Percentiles rank a stretch among this genome's conserved stretches.
Conservation (phyloP, 2,329 filamentous ascomycete genomes). For the Pestalotiopsis sp. region DNA sequence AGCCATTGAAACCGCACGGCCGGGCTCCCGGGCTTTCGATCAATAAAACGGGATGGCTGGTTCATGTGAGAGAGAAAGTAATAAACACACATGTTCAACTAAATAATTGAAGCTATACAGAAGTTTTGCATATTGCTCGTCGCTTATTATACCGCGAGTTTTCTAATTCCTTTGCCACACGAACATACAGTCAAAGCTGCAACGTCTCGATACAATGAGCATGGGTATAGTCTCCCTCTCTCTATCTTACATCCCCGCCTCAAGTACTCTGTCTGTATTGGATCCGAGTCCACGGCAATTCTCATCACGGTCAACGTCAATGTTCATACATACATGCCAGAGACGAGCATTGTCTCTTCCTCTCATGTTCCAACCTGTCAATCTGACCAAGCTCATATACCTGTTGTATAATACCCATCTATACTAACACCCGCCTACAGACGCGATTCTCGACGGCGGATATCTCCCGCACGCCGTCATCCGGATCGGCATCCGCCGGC, state of each 20-base stretch:
- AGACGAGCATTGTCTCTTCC: not conserved
- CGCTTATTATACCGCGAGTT: not conserved
- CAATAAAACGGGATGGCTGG: not conserved
- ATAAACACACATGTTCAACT: not conserved
- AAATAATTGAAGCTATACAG: not conserved
- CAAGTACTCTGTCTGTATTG: not conserved
- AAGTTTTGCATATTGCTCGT: not conserved
- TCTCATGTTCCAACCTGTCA: too few species aligned
- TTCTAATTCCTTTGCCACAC: not conserved
- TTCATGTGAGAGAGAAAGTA: not conserved
- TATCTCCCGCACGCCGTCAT: conserved; percentile 67
- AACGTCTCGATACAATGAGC: conserved; percentile 18
- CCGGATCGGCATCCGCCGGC: conserved; percentile 67
- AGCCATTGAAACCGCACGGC: not conserved
- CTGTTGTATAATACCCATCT: not conserved
- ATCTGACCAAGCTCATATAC: too few species aligned
- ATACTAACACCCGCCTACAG: conserved; percentile 29
- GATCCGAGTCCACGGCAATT: not conserved
- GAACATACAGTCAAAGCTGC: not conserved
- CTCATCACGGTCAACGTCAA: not conserved
- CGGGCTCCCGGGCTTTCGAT: not conserved
- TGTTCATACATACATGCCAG: not conserved
- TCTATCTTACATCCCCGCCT: not conserved
- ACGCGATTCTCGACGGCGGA: conserved; percentile 66
- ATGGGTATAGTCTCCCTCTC: conserved; percentile 16